These are phyloP conservation scores for Dothistroma septosporum DNA, from an alignment of 2,329 filamentous ascomycete genomes.

Conservation along the genomic window DNA sequence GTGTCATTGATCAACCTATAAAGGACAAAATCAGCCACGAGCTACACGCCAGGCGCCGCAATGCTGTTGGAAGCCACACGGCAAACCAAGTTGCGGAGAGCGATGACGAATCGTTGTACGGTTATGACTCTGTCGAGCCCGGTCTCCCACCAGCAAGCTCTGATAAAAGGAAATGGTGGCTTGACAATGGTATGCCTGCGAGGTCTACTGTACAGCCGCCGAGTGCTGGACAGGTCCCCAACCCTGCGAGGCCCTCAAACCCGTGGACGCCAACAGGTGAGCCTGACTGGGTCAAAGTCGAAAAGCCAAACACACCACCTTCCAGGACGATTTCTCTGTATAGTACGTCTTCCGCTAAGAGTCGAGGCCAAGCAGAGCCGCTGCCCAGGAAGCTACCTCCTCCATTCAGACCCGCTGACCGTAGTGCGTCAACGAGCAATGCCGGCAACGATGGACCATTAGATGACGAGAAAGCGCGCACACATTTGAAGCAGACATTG, in stretches of 20 bases:
- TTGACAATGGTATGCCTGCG: slow-evolving; percentile 65
- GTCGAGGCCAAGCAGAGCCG: slow-evolving; percentile 6
- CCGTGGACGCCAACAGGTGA: slow-evolving; percentile 73
- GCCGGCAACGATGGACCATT: slow-evolving; percentile 8
- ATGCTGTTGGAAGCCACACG: slow-evolving; percentile 61
- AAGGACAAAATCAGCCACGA: slow-evolving; percentile 69
- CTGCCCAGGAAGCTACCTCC: slow-evolving; percentile 20
- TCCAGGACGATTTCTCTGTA: slow-evolving; percentile 20
- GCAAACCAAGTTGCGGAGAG: slow-evolving; percentile 58
- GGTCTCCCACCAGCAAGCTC: slow-evolving; percentile 63
- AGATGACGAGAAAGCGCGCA: slow-evolving; percentile 11
- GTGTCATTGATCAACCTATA: slow-evolving; percentile 68
- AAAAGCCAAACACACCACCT: slow-evolving; percentile 27
- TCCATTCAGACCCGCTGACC: slow-evolving; percentile 9
- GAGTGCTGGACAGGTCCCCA: slow-evolving; percentile 59
- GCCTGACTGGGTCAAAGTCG: slow-evolving; percentile 71
- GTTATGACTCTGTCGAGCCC: slow-evolving; percentile 77
- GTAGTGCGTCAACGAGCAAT: slow-evolving; percentile 3
- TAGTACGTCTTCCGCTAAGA: slow-evolving; percentile 13
- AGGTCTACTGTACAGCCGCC: slow-evolving; percentile 68
- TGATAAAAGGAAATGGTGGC: slow-evolving; percentile 62
- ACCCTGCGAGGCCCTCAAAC: slow-evolving; percentile 71
- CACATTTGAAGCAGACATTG: slow-evolving; percentile 25
- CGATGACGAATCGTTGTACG: slow-evolving; percentile 75
- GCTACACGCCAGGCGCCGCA: slow-evolving; percentile 66